Evolutionary conservation across 139 green algal genomes (phyloP).

Genomic region (Chlorella ohadii): DNA sequence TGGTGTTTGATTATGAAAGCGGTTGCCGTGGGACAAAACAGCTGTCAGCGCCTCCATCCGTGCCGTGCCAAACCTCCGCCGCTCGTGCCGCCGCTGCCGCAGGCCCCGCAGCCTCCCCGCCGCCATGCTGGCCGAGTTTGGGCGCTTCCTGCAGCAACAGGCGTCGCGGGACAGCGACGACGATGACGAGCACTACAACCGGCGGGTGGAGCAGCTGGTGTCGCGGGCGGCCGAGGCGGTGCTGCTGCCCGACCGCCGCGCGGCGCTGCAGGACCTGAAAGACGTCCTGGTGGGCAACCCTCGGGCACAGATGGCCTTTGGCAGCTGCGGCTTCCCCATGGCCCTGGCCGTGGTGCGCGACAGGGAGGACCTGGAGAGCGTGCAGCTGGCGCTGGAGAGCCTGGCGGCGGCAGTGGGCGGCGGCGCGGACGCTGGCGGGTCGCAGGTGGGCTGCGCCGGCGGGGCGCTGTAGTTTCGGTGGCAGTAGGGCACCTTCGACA

Average conservation of each 20-base stretch:
- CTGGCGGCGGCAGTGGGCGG: conserved; percentile 48
- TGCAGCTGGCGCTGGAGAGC: conserved; percentile 83
- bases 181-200: background rate
- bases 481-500: no score
- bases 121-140: conserved; percentile 8
- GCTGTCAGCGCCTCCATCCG: no score
- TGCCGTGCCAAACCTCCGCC: no score
- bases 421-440: background rate
- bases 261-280: conserved; percentile 75
- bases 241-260: conserved; percentile 75
- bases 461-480: no score
- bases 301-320: conserved; percentile 67
- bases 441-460: background rate
- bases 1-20: no score
- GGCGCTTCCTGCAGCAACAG: conserved; percentile 16
- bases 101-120: no score
- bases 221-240: conserved; percentile 78
- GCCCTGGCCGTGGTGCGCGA: conserved; percentile 75
- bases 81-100: no score
- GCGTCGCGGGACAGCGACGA: background rate
- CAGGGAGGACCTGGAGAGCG: conserved; percentile 80
- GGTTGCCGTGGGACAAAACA: no score
- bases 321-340: conserved; percentile 79
- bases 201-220: conserved; percentile 76
- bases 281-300: conserved; percentile 72